These are phyloP conservation scores for Nakazawaea wickerhamii DNA, from an alignment of 805 yeast genomes.

Conservation along the genomic window DNA sequence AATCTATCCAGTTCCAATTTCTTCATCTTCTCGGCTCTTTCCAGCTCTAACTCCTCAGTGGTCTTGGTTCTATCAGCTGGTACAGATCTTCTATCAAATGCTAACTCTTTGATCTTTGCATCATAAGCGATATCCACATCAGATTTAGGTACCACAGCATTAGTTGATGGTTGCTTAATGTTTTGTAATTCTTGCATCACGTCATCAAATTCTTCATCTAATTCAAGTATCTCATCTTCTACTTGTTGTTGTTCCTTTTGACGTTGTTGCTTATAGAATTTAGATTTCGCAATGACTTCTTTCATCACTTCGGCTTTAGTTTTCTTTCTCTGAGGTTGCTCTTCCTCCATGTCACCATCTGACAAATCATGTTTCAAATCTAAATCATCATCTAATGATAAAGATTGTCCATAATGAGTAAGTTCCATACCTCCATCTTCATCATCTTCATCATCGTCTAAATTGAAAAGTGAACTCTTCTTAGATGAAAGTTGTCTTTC, in stretches of 20 bases:
- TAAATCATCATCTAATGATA: constrained; percentile 47
- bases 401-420: constrained; percentile 75
- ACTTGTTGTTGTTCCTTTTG: constrained; percentile 57
- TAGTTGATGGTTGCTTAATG: constrained; percentile 15
- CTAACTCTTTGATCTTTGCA: constrained; percentile 57
- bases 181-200: constrained; percentile 40
- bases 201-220: constrained; percentile 71
- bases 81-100: constrained; percentile 68
- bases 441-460: constrained; percentile 61
- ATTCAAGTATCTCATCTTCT: constrained; percentile 55
- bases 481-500: constrained; percentile 64
- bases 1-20: constrained; percentile 62
- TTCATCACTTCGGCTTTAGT: constrained; percentile 83
- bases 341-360: constrained; percentile 21
- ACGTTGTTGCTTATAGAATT: constrained; percentile 70
- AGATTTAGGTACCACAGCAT: constrained; percentile 29
- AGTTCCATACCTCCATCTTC: constrained; percentile 35
- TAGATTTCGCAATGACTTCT: constrained; percentile 79
- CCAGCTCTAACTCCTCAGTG: constrained; percentile 59
- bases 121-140: constrained; percentile 53
- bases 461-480: constrained; percentile 58
- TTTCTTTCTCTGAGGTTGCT: constrained; percentile 53
- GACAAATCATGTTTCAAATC: constrained; percentile 16
- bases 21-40: constrained; percentile 54
- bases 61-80: constrained; percentile 82